Base-by-base conservation (phyloP, 116 monocot species). In the Dioscorea cayenensis region DNA sequence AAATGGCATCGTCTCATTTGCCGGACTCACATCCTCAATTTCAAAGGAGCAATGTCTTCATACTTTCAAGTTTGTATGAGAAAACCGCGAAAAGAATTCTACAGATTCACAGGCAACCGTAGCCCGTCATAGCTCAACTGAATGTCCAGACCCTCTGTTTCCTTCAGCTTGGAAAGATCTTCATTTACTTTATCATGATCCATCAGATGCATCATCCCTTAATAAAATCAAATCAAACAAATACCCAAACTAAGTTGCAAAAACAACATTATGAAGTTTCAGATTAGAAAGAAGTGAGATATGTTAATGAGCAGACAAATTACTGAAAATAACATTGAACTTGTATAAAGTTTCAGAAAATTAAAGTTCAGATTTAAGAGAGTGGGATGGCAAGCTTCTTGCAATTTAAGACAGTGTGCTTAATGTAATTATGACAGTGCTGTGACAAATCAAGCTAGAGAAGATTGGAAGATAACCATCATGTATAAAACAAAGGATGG, bases 181-280 rank as follows among this genome's bases (percentile, higher is more conserved):
- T 77, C 70, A 64, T 79, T 90, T 32, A 90, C 74, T 72, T 84
- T 82, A 14, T 90, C 90, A 29, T 94, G 94, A 59, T 94, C 87
- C 90, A 94, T 94, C 58, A 87, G 72, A 82, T 94, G 90, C 87
- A 87, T 94, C 90, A 94, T 90, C 17, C 94, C 90, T 94, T 23
- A 21, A 18, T 17, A 32, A 70, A 69, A 22, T 62, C 6, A 23
- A 62, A 20, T 2, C 3, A 32, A 32, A 32, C 32, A 32, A 32
- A 1, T 32, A 32, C 3, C 32, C 4, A 32, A 32, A 48, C n/a
- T 27, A 43, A 67, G 67, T 43, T 12, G 37, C 36, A 8, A 6
- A 12, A 32, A 5, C n/a, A 67, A 48, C 5, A 67, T 32, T 32
- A 32, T 32, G 32, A 4, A 32, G 4, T 32, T 32, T 32, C 32